Evolutionary conservation across 2,329 filamentous ascomycete species (phyloP).

Genomic region (Paraconiothyrium sp.): DNA sequence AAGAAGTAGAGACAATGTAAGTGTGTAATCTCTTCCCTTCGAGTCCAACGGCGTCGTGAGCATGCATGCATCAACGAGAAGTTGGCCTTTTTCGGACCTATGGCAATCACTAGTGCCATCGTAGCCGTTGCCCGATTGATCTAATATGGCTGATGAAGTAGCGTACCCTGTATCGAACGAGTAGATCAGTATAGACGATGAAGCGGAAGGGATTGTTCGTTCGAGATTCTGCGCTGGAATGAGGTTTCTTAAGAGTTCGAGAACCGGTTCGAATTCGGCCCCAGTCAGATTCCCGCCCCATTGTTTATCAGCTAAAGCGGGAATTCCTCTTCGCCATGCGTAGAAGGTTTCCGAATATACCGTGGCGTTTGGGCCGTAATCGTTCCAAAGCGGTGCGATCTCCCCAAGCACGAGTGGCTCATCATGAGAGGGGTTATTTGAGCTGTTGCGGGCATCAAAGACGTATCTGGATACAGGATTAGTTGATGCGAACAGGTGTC

Average conservation of each 20-base stretch:
- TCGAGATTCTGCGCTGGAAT: slow-evolving; percentile 55
- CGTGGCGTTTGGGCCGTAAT: slow-evolving; percentile 55
- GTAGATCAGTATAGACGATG: slow-evolving; percentile 51
- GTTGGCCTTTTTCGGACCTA: slow-evolving; percentile 38
- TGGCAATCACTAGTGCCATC: slow-evolving; percentile 53
- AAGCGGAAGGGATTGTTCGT: slow-evolving; percentile 43
- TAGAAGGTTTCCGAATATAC: slow-evolving; percentile 56
- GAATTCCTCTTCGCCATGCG: slow-evolving; percentile 51
- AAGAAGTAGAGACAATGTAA: slow-evolving; percentile 55
- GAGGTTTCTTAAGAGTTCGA: slow-evolving; percentile 52
- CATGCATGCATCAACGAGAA: slow-evolving; percentile 51
- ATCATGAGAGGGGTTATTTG: slow-evolving; percentile 37
- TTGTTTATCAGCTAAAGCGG: slow-evolving; percentile 49
- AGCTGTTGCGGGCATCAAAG: slow-evolving; percentile 49
- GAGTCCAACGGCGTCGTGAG: slow-evolving; percentile 59
- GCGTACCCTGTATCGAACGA: slow-evolving; percentile 32
- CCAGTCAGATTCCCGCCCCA: slow-evolving; percentile 52
- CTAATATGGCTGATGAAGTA: slow-evolving; percentile 33
- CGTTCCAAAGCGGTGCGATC: slow-evolving; percentile 55
- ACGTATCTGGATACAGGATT: slow-evolving; percentile 26
- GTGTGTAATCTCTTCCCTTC: slow-evolving; percentile 67
- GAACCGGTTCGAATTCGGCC: slow-evolving; percentile 48
- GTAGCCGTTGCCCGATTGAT: slow-evolving; percentile 55
- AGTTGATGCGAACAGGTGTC: background rate
- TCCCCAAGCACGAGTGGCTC: slow-evolving; percentile 39